A percentile compares a stretch with the other conserved stretches of the same genome.
Evolutionary conservation across 1,139 yeast genomes (phyloP).

Genomic region (Kodamaea derodonti): DNA sequence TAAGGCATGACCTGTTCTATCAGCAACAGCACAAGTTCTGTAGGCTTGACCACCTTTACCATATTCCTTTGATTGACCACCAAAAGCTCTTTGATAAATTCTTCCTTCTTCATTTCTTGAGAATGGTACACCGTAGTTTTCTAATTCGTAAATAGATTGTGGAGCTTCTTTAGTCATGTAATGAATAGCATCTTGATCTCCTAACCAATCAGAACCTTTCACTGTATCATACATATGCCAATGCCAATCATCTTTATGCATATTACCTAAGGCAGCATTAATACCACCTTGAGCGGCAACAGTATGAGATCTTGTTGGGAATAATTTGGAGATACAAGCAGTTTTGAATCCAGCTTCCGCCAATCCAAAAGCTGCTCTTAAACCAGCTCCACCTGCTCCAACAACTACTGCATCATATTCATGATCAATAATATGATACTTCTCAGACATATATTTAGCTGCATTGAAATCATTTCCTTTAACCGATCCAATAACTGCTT

Average conservation of each 20-base stretch:
- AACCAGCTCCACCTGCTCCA: slow-evolving; percentile 99
- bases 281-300: slow-evolving; percentile 99
- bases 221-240: slow-evolving; percentile 99
- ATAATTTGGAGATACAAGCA: slow-evolving; percentile 94
- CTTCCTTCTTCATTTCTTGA: slow-evolving; percentile 96
- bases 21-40: slow-evolving; percentile 99
- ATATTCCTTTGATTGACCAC: slow-evolving; percentile 93
- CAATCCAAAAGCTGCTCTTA: slow-evolving; percentile 96
- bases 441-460: slow-evolving; percentile 49
- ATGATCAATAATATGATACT: slow-evolving; percentile 91
- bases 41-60: slow-evolving; percentile 99
- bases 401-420: slow-evolving; percentile 97
- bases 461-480: slow-evolving; percentile 48
- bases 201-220: slow-evolving; percentile 99
- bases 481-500: slow-evolving; percentile 41
- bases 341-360: slow-evolving; percentile 97
- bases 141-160: slow-evolving; percentile 89
- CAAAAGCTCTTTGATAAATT: slow-evolving; percentile 97
- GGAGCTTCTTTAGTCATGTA: slow-evolving; percentile 99
- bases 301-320: slow-evolving; percentile 98
- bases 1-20: slow-evolving; percentile 97
- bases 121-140: slow-evolving; percentile 97
- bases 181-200: slow-evolving; percentile 98
- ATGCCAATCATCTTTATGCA: slow-evolving; percentile 98
- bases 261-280: slow-evolving; percentile 95